These are phyloP conservation scores for Coprinopsis cinerea DNA, from an alignment of 768 basidiomycete genomes.

Conservation along the genomic window DNA sequence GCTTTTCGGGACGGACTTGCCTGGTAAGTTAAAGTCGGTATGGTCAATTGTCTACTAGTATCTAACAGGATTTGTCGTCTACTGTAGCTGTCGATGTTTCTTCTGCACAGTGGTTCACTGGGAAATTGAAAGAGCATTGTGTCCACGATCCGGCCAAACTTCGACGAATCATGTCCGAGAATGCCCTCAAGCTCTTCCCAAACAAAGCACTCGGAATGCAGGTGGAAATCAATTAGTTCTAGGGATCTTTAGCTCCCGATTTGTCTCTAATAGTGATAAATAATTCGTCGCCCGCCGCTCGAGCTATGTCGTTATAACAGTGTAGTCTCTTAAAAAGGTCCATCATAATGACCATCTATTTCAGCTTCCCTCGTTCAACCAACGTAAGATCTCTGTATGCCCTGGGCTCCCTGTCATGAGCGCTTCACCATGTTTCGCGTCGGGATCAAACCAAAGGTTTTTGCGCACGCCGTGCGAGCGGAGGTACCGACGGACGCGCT, in stretches of 20 bases:
- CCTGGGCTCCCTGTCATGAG: slow-evolving; percentile 47
- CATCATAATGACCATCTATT: background rate
- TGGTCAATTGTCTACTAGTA: background rate
- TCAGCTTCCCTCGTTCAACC: slow-evolving; percentile 40
- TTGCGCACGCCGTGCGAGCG: slow-evolving; percentile 67
- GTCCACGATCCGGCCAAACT: slow-evolving; percentile 31
- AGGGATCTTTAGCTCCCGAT: too few relatives aligned
- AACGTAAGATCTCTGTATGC: slow-evolving; percentile 53
- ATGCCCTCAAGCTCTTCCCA: slow-evolving; percentile 50
- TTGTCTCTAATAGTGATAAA: background rate
- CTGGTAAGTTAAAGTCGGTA: slow-evolving; percentile 39
- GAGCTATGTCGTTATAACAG: too few relatives aligned
- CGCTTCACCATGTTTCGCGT: slow-evolving; percentile 59
- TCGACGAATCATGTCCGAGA: slow-evolving; percentile 39
- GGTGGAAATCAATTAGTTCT: background rate
- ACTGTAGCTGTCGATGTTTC: slow-evolving; percentile 48
- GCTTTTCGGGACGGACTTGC: slow-evolving; percentile 73
- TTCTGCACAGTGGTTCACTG: slow-evolving; percentile 58
- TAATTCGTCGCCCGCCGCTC: background rate
- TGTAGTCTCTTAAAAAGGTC: too few relatives aligned
- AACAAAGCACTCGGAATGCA: background rate
- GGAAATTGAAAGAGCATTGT: slow-evolving; percentile 46
- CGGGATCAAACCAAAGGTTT: slow-evolving; percentile 58
- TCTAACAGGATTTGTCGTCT: too few relatives aligned
- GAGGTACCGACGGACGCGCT: slow-evolving; percentile 74